These are phyloP conservation scores for Reutealis trisperma DNA, from an alignment of 345 rosid species.

Conservation along the genomic window DNA sequence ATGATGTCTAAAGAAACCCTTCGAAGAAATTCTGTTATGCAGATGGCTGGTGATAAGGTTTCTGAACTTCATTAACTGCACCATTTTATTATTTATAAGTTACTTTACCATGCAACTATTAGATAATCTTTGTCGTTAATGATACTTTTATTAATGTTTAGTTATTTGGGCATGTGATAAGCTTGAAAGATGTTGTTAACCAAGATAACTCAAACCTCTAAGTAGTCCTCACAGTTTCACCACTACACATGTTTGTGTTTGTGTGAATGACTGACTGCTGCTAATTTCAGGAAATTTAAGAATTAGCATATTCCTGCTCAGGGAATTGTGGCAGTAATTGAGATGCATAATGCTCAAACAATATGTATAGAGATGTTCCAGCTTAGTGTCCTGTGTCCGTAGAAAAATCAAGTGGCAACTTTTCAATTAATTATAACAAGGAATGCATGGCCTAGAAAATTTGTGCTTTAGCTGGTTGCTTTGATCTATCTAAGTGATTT, in stretches of 20 bases:
- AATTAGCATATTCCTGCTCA: not conserved
- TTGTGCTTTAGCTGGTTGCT: too few species aligned
- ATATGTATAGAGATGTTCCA: not conserved
- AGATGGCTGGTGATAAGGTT: constrained; percentile 41
- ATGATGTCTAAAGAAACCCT: constrained; percentile 44
- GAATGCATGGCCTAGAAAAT: not conserved
- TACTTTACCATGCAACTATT: not conserved
- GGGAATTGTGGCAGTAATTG: not conserved
- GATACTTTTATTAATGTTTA: not conserved
- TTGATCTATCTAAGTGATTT: not conserved
- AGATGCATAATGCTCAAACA: not conserved
- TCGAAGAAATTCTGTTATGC: constrained; percentile 47
- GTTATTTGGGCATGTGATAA: not conserved
- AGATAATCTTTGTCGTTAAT: not conserved
- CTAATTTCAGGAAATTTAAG: not conserved
- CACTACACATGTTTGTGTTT: too few species aligned
- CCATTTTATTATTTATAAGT: not conserved
- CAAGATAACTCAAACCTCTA: not conserved
- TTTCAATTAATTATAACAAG: not conserved
- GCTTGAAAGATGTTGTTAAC: not conserved
- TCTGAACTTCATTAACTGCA: not conserved
- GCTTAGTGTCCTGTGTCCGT: not conserved
- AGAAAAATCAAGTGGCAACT: not conserved
- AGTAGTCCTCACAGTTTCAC: not conserved
- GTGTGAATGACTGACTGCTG: not conserved